Evolutionary conservation across 192 early-diverging fungal species (phyloP).

Genomic region (Backusella circina): DNA sequence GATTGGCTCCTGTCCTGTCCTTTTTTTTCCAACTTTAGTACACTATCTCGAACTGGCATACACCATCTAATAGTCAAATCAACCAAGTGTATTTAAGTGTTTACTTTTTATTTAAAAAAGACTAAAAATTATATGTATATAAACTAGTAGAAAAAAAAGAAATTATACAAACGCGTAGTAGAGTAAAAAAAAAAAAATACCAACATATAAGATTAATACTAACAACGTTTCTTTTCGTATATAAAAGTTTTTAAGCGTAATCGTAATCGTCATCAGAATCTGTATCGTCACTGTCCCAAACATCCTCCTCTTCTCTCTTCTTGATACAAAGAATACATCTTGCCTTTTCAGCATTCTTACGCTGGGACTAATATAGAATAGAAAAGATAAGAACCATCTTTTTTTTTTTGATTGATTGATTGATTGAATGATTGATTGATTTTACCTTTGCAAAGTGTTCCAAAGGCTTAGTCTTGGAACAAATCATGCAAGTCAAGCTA

Average conservation of each 20-base stretch:
- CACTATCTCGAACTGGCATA: too few species aligned
- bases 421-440: too few species aligned
- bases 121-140: background rate
- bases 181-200: background rate
- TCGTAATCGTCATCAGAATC: constrained; percentile 24
- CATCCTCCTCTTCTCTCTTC: constrained; percentile 38
- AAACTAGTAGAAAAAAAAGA: background rate
- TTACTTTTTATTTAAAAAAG: background rate
- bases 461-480: constrained; percentile 30
- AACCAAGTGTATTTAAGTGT: too few species aligned
- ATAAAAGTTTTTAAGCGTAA: background rate
- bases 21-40: too few species aligned
- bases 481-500: constrained; percentile 37
- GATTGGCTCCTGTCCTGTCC: too few species aligned
- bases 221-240: background rate
- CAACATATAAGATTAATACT: background rate
- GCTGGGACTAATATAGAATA: constrained; percentile 29
- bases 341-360: constrained; percentile 41
- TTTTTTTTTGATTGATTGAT: background rate
- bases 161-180: background rate
- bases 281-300: constrained; percentile 27
- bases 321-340: constrained; percentile 38
- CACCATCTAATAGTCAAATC: too few species aligned
- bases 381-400: background rate
- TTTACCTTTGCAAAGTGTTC: constrained; percentile 39